A percentile compares a stretch with the other conserved stretches of the same genome.
These are phyloP conservation scores for Alternaria brassicicola DNA, from an alignment of 2,329 filamentous ascomycete species.

Conservation along the genomic window DNA sequence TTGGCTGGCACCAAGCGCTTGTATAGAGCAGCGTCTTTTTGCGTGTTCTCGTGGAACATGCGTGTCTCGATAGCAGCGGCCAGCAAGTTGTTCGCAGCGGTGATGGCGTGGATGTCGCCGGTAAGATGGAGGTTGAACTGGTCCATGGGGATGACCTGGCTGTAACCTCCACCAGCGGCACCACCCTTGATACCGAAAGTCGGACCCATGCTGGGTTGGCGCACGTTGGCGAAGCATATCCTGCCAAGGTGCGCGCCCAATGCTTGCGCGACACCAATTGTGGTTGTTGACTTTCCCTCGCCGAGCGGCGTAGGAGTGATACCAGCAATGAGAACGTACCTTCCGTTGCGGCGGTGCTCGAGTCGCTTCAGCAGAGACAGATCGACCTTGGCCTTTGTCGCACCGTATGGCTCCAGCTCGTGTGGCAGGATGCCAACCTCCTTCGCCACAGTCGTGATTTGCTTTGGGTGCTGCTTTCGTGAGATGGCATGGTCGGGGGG, in stretches of 20 bases:
- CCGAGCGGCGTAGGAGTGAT: slow-evolving; percentile 96
- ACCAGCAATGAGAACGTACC: slow-evolving; percentile 90
- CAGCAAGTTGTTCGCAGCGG: slow-evolving; percentile 94
- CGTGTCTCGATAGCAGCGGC: slow-evolving; percentile 96
- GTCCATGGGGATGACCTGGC: slow-evolving; percentile 99
- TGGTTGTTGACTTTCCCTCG: slow-evolving; percentile 98
- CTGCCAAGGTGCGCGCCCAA: slow-evolving; percentile 86
- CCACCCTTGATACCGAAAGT: slow-evolving; percentile 99
- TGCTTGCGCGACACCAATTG: slow-evolving; percentile 92
- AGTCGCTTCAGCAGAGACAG: slow-evolving; percentile 81
- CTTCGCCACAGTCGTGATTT: slow-evolving; percentile 80
- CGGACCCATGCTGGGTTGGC: slow-evolving; percentile 94
- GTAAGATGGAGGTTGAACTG: slow-evolving; percentile 99
- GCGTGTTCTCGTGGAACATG: slow-evolving; percentile 97
- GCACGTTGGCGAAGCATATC: slow-evolving; percentile 93
- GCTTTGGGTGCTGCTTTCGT: slow-evolving; percentile 86
- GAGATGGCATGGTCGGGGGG: slow-evolving; percentile 97
- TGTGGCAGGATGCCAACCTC: slow-evolving; percentile 88
- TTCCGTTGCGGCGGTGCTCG: slow-evolving; percentile 83
- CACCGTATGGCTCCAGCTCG: slow-evolving; percentile 92
- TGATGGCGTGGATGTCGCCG: slow-evolving; percentile 96
- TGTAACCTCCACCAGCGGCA: slow-evolving; percentile 95
- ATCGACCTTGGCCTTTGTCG: slow-evolving; percentile 95
- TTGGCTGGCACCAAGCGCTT: slow-evolving; percentile 85
- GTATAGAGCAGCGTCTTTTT: slow-evolving; percentile 88